Evolutionary conservation across 257 asterid genomes (phyloP), one percentile per base, ranked within the genome.

Genomic region (Linaria vulgaris): DNA sequence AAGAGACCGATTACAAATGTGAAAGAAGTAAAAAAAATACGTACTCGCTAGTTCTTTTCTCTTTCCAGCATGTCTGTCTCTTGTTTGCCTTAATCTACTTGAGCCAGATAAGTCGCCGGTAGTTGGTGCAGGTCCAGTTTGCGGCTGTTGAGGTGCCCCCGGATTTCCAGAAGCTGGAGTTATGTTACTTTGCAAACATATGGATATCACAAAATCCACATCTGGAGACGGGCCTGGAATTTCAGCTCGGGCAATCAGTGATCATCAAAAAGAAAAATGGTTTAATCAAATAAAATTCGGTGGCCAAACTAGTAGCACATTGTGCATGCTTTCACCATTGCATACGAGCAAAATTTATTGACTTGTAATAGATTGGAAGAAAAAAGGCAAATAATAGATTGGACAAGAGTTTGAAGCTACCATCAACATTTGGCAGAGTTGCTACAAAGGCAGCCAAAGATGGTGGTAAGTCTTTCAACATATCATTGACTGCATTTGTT

Each of bases 171-270:
- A 76, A 30, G 78, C 69, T 47, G 74, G 25, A 15, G 85, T 82
- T 51, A 90, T 61, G 72, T 85, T 90, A 81, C 90, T 87, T 87
- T 90, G 96, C 87, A 92, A 79, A 59, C 94, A 90, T 79, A 90
- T 74, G 54, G 97, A 87, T 77, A 92, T 70, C 69, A 92, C 95
- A 72, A 85, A 76, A 77, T 92, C 97, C 44, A 83, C 87, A 69
- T 90, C 95, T 7, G 96, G 99, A 6, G 91, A 79, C 21, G 97
- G 99, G 68, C 99, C 99, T 92, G 74, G 53, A 71, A 72, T 57
- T 23, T 19, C 68, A 76, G 60, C 53, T 56, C 10, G 41, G 61
- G 63, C 23, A 55, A 59, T 46, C 14, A 61, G 30, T 37, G 27
- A 63, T 55, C 22, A 50, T 64, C 37, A 41, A 54, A 3, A 47